These are phyloP conservation scores for Wickerhamomyces alni DNA, from an alignment of 805 yeast species.

Conservation along the genomic window DNA sequence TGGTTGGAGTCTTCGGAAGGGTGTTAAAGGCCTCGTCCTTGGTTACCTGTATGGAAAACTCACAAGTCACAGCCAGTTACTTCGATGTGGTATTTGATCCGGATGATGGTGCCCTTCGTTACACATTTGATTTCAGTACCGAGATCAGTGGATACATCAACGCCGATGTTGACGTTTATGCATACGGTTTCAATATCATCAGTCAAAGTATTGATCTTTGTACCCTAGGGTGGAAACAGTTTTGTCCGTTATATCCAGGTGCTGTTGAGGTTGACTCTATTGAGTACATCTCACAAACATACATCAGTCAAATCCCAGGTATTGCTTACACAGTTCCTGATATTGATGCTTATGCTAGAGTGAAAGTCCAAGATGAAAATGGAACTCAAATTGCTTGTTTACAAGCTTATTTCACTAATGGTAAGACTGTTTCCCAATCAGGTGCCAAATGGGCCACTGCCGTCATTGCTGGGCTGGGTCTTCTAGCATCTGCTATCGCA, in stretches of 20 bases:
- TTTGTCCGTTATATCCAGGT: conserved; percentile 87
- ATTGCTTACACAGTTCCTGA: conserved; percentile 85
- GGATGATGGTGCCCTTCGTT: conserved; percentile 57
- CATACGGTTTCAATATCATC: conserved; percentile 78
- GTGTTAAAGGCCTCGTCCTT: conserved; percentile 61
- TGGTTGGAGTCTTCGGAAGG: conserved; percentile 16
- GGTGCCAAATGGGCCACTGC: conserved; percentile 95
- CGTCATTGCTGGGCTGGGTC: conserved; percentile 80
- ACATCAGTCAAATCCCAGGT: conserved; percentile 63
- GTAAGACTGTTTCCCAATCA: conserved; percentile 72
- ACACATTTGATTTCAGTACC: conserved; percentile 64
- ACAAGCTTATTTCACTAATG: conserved; percentile 69
- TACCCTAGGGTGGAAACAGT: conserved; percentile 64
- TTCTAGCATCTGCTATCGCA: conserved; percentile 73
- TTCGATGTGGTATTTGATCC: conserved; percentile 77
- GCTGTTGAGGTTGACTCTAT: conserved; percentile 68
- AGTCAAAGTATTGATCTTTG: conserved; percentile 58
- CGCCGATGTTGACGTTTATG: conserved; percentile 72
- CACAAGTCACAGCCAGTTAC: conserved; percentile 64
- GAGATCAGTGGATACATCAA: conserved; percentile 58
- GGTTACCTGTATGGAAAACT: conserved; percentile 79
- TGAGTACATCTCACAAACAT: conserved; percentile 45
- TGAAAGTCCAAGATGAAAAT: conserved; percentile 32
- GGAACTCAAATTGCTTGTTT: conserved; percentile 59
- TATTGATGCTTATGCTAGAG: conserved; percentile 71